phyloP scores from a whole-genome alignment of 1,139 yeast genomes.

The Geotrichum candidum region DNA sequence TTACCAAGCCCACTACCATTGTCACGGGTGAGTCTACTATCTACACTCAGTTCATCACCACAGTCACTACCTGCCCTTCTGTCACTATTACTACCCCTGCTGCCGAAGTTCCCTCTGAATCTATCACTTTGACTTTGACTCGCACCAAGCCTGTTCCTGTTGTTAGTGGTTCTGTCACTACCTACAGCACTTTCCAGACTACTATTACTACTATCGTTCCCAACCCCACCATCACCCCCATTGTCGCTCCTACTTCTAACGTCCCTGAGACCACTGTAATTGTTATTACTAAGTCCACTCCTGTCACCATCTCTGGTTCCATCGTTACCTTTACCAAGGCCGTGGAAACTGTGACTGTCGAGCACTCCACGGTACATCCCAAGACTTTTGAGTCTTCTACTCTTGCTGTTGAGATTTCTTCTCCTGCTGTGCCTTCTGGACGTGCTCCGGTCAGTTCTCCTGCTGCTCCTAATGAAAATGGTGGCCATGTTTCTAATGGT shows the following conservation, averaged over 20 bases:
- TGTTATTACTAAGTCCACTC: background rate
- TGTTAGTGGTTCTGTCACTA: slow-evolving; percentile 1
- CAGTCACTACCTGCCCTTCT: too few relatives aligned
- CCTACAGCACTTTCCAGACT: background rate
- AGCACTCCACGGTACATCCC: background rate
- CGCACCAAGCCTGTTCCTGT: background rate
- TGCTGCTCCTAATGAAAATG: background rate
- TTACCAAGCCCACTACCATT: too few relatives aligned
- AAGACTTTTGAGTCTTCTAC: slow-evolving; percentile 1
- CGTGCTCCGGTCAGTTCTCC: background rate
- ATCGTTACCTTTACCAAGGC: background rate
- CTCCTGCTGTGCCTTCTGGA: background rate
- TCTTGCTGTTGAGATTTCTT: slow-evolving; percentile 3
- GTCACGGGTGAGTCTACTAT: too few relatives aligned
- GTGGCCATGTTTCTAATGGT: background rate
- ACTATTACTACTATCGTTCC: background rate
- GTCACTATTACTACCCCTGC: too few relatives aligned
- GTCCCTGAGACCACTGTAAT: background rate
- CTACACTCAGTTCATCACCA: too few relatives aligned
- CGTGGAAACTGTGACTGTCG: slow-evolving; percentile 5
- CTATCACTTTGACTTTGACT: background rate
- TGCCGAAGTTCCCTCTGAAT: too few relatives aligned
- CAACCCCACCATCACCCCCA: background rate
- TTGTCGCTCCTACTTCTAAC: background rate
- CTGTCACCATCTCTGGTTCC: background rate